Base-by-base conservation (phyloP, 2,329 filamentous ascomycete genomes). In the Mariannaea sp. region DNA sequence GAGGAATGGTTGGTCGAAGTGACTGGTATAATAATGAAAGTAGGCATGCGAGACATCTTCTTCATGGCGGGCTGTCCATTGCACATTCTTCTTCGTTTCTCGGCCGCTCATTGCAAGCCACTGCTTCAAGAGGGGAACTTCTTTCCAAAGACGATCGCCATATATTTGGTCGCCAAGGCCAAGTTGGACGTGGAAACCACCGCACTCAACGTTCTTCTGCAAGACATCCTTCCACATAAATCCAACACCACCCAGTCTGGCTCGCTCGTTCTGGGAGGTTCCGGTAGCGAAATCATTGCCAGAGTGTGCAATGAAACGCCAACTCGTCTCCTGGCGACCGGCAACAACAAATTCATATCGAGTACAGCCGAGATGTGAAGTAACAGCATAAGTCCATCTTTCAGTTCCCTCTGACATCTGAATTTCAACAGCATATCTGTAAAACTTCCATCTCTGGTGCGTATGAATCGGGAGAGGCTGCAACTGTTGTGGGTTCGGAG, bases 221-320 rank as follows among this genome's bases (percentile, higher is more conserved):
- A 99, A 80, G 22, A 99, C 92, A 65, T 99, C 94, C 68, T 97
- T 97, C 94, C 94, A 99, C 93, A 99, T 96, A 68, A 94, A 90
- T 1, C 92, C 90, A 1, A 95, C 83, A 1, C 94, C 94, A 24
- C 94, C 94, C 1, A 97, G 81, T 64, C 88, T 90, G 26, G 87
- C 84, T 36, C 93, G 84, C 64, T 99, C 94, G 56, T 88, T 91
- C 49, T 92, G 87, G 57, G 87, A 92, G 2, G 96, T 94, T 59
- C 89, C 88, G 22, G 95, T 80, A 0, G 91, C 89, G 71, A 97
- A 99, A 70, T 99, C 94, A 68, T 97, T 97, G 3, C 93, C 93
- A 12, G 92, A 97, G 65, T 96, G 94, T 9, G 92, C 90, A 64
- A 97, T 89, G 70, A 97, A 97, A 19, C 93, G 87, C 94, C 94